Evolutionary conservation across 331 rosid species (phyloP), one percentile per base, ranked within the genome.

Genomic region (Spiraea crenata): DNA sequence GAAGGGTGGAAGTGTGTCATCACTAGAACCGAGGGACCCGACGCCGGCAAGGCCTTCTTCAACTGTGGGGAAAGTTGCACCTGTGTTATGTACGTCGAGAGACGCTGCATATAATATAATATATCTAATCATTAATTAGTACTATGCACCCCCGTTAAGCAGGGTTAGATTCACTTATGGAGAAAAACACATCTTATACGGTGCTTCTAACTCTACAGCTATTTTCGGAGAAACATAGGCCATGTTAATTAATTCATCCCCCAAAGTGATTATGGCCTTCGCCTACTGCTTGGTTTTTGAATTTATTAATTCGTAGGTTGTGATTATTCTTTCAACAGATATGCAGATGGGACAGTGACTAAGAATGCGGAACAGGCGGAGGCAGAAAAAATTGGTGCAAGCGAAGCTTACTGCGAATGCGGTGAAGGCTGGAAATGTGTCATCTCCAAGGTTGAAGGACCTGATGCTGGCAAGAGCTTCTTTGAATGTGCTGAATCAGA

Each of bases 1-100:
- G 68, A 73, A 49, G 84, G 84, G 19, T 87, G 86, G 84, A 78
- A 75, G 39, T 84, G 89, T 42, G 82, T 78, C 14, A 80, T 84
- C 80, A 82, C 82, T 19, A 79, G 69, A 45, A 82, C 80, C 6
- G 76, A 69, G 9, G 82, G 84, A 6, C 81, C 77, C n/a, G 85
- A 87, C 74, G 81, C 85, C 0, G 83, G 87, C 58, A 82, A 84
- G 67, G 59, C 61, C 75, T 73, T 73, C 60, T 67, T 76, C 55
- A 84, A 76, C 62, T 84, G 92, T 7, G 83, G 85, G 51, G 82
- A 77, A 78, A 80, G 74, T 59, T 87, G 85, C 67, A 47, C 61
- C n/a, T 85, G 83, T 52, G 25, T 15, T 20, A 17, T 74, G 77
- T 59, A 50, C 9, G 17, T 19, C 57, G 2, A 65, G 42, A n/a